Conservation (phyloP, 176 grass and related monocot species). For the Oryza rufipogon region DNA sequence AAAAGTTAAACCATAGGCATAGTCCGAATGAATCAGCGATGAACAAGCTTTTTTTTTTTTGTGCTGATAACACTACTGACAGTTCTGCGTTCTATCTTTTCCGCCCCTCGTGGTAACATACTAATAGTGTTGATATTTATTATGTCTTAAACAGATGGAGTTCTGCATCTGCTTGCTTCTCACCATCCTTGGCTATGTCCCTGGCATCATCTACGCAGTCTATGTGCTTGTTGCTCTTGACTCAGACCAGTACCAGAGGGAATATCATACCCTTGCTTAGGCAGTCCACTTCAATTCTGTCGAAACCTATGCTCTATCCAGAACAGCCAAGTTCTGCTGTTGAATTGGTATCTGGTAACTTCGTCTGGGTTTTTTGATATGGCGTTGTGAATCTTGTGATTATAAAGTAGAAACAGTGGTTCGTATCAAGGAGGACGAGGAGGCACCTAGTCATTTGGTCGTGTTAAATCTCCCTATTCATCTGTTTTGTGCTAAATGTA, state of each 20-base stretch:
- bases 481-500: background rate
- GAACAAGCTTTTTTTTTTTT: background rate
- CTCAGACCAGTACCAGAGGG: conserved; percentile 33
- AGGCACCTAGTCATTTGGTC: background rate
- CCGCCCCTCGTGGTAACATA: background rate
- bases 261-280: conserved; percentile 54
- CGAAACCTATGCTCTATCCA: background rate
- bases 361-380: conserved; percentile 7
- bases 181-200: conserved; percentile 67
- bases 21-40: no score
- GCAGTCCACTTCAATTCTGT: background rate
- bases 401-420: background rate
- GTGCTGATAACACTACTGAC: no score
- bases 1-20: no score
- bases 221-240: conserved; percentile 58
- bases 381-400: background rate
- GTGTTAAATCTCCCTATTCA: background rate
- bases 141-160: conserved; percentile 50
- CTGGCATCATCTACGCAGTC: conserved; percentile 71
- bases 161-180: conserved; percentile 79
- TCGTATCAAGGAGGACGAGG: background rate
- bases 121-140: background rate
- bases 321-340: background rate
- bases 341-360: background rate
- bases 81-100: background rate